Percentiles rank a stretch among this genome's conserved stretches.
Evolutionary conservation across 305 asterid genomes (phyloP).

Genomic region (Euphrasia arctica): DNA sequence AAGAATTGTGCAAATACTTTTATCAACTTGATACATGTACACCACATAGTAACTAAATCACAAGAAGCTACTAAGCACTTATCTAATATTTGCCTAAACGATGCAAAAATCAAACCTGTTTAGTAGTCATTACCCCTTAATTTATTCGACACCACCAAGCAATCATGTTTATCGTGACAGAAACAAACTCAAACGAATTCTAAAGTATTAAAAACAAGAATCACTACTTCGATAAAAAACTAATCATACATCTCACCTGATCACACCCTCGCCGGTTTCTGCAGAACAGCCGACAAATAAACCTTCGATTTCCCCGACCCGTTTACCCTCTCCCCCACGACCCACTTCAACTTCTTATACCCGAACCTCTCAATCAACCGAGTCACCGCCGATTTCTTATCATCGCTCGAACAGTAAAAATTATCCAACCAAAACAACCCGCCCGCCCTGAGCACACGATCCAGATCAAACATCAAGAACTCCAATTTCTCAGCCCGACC

Average conservation of each 20-base stretch:
- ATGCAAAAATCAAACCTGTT: constrained; percentile 14
- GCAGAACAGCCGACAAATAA: constrained; percentile 83
- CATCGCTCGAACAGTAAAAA: constrained; percentile 59
- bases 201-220: constrained; percentile 19
- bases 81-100: constrained; percentile 7
- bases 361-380: constrained; percentile 78
- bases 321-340: constrained; percentile 75
- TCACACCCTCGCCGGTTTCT: constrained; percentile 71
- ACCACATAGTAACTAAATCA: constrained; percentile 21
- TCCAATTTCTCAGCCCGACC: constrained; percentile 75
- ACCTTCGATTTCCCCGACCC: constrained; percentile 77
- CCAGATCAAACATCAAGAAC: constrained; percentile 91
- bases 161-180: constrained; percentile 20
- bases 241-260: constrained; percentile 13
- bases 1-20: no score
- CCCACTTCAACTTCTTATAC: constrained; percentile 88
- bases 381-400: constrained; percentile 60
- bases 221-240: constrained; percentile 4
- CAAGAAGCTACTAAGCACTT: constrained; percentile 23
- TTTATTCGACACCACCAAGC: constrained; percentile 26
- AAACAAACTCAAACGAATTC: constrained; percentile 23
- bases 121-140: constrained; percentile 14
- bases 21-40: no score
- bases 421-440: constrained; percentile 92
- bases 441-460: constrained; percentile 75